These are phyloP conservation scores for Leccinellum rugosiceps DNA, from an alignment of 768 basidiomycete genomes.

Conservation along the genomic window DNA sequence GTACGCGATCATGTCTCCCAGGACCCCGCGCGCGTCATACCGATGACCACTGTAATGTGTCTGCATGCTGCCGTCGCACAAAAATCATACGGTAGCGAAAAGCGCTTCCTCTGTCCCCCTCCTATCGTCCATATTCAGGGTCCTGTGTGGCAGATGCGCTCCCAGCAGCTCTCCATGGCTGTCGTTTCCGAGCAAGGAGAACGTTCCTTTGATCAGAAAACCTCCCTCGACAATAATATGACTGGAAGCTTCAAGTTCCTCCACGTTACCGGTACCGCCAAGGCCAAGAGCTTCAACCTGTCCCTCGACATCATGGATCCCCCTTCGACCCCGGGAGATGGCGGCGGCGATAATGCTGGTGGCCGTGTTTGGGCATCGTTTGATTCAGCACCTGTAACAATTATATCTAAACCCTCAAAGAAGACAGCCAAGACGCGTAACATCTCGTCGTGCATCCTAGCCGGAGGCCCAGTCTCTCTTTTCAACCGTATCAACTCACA, in stretches of 20 bases:
- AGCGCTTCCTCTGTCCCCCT: slow-evolving; percentile 90
- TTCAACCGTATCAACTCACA: slow-evolving; percentile 97
- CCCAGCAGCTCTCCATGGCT: slow-evolving; percentile 80
- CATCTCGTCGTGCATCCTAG: slow-evolving; percentile 86
- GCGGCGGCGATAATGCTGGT: slow-evolving; percentile 30
- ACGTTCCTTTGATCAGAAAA: slow-evolving; percentile 81
- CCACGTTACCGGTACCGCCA: slow-evolving; percentile 84
- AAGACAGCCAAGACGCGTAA: slow-evolving; percentile 95
- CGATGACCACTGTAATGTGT: slow-evolving; percentile 89
- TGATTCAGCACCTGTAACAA: slow-evolving; percentile 87
- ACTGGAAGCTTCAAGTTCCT: slow-evolving; percentile 88
- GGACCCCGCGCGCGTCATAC: slow-evolving; percentile 70
- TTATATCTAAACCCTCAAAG: slow-evolving; percentile 97
- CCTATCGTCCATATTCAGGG: slow-evolving; percentile 92
- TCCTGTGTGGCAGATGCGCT: slow-evolving; percentile 79
- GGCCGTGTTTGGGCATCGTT: slow-evolving; percentile 89
- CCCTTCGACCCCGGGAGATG: slow-evolving; percentile 45
- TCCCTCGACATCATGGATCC: slow-evolving; percentile 84
- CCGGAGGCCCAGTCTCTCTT: slow-evolving; percentile 84
- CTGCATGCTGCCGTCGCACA: slow-evolving; percentile 92
- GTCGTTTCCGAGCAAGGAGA: slow-evolving; percentile 82
- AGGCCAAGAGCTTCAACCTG: slow-evolving; percentile 86
- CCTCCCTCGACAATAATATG: slow-evolving; percentile 79
- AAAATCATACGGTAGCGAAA: slow-evolving; percentile 95
- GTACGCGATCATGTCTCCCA: slow-evolving; percentile 80